These are phyloP conservation scores for Trichomonascaceae sp. DNA, from an alignment of 1,139 yeast genomes.

Conservation along the genomic window DNA sequence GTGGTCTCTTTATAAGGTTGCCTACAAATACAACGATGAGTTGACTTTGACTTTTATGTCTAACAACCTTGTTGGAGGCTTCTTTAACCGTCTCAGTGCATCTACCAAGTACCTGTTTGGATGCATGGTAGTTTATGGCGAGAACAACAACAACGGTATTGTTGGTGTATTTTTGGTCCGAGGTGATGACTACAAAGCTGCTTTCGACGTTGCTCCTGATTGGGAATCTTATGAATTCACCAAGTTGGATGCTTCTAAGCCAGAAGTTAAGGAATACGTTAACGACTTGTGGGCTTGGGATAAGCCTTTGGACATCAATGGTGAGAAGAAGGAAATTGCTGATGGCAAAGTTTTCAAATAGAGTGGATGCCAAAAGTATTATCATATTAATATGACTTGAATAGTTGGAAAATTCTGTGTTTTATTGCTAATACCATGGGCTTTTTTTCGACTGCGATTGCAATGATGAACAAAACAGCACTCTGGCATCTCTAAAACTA, in stretches of 20 bases:
- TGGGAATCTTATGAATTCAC: conserved; percentile 81
- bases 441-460: background rate
- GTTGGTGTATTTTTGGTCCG: conserved; percentile 91
- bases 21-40: conserved; percentile 97
- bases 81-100: conserved; percentile 90
- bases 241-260: conserved; percentile 61
- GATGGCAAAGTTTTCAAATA: conserved; percentile 84
- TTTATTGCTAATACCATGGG: background rate
- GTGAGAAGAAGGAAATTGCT: conserved; percentile 61
- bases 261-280: conserved; percentile 62
- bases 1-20: conserved; percentile 94
- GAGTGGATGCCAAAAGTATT: conserved; percentile 11
- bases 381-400: background rate
- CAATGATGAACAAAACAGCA: conserved; percentile 23
- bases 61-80: conserved; percentile 96
- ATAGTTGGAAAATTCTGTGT: background rate
- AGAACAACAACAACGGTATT: conserved; percentile 97
- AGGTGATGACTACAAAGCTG: conserved; percentile 89
- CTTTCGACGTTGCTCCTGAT: conserved; percentile 98
- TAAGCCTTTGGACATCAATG: conserved; percentile 61
- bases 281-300: conserved; percentile 85
- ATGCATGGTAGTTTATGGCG: conserved; percentile 91
- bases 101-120: conserved; percentile 96
- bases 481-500: conserved; percentile 33
- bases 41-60: conserved; percentile 97